A percentile compares a stretch with the other conserved stretches of the same genome.
phyloP scores from a whole-genome alignment of 2,329 filamentous ascomycete genomes.

The Fusarium coffeatum region DNA sequence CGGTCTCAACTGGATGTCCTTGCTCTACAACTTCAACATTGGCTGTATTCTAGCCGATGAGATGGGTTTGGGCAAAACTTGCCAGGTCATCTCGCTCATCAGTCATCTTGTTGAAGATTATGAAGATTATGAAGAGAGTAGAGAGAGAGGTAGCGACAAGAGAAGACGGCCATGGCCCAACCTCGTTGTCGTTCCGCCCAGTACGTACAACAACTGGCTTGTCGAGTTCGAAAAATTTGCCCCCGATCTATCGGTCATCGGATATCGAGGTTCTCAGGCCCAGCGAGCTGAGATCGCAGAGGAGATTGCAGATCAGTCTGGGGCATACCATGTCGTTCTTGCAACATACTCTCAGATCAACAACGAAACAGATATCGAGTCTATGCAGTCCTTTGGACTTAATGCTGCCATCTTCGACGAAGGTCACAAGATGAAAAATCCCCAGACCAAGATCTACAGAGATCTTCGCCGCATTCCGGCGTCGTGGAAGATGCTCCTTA shows the following conservation, averaged over 20 bases:
- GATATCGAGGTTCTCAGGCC: slow-evolving; percentile 72
- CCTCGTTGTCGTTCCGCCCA: slow-evolving; percentile 90
- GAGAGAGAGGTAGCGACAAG: background rate
- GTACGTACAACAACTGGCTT: slow-evolving; percentile 96
- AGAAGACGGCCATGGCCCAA: slow-evolving; percentile 71
- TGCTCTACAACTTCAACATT: slow-evolving; percentile 82
- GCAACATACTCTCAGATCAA: slow-evolving; percentile 71
- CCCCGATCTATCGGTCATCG: slow-evolving; percentile 79
- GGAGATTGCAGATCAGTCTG: slow-evolving; percentile 71
- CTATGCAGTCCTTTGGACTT: slow-evolving; percentile 61
- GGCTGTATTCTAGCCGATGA: slow-evolving; percentile 96
- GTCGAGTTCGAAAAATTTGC: slow-evolving; percentile 91
- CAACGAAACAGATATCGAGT: slow-evolving; percentile 61
- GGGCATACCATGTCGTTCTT: slow-evolving; percentile 71
- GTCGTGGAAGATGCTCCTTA: slow-evolving; percentile 84
- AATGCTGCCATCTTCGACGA: slow-evolving; percentile 85
- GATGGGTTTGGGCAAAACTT: slow-evolving; percentile 97
- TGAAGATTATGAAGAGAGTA: slow-evolving; percentile 37
- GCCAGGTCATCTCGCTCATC: slow-evolving; percentile 92
- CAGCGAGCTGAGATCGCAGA: slow-evolving; percentile 76
- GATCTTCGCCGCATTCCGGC: slow-evolving; percentile 81
- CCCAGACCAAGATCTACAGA: slow-evolving; percentile 82
- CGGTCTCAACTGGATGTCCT: slow-evolving; percentile 91
- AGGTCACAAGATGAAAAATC: slow-evolving; percentile 92
- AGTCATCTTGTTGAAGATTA: slow-evolving; percentile 81